Base-by-base conservation (phyloP, 2,329 filamentous ascomycete species). In the Orbilia ellipsospora region DNA sequence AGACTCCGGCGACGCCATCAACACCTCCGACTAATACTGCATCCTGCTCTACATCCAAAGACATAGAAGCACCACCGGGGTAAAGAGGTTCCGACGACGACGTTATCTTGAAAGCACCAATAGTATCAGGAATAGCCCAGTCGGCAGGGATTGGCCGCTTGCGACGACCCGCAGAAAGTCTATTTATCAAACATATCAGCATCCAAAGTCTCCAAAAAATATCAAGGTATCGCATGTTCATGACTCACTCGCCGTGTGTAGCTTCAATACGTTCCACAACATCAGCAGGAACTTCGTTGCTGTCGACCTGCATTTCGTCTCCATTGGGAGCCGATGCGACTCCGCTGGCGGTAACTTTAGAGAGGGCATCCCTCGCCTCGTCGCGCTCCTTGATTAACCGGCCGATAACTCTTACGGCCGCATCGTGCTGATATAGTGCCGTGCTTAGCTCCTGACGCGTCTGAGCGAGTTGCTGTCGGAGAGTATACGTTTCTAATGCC, bases 361-460 rank as follows among this genome's bases (percentile, higher is more conserved):
- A 93, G 61, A 99, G 85, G 13, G 95, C 92, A 83, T 95, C 91
- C 78, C 94, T 88, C 54, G 95, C 94, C 82, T 98, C 94, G 80
- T 99, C 94, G 77, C 95, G 86, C 85, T 99, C 95, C 81, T 88
- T 90, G n/a, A 92, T 91, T 82, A 99, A 82, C 56, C 94, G 89
- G 78, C 93, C 93, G 83, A 99, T 97, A 57, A 99, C 95, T 77
- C 95, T 88, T 59, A 96, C 90, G n/a, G 95, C 95, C 1, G 95
- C 94, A 85, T 99, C 95, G 80, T 98, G 92, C 84, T 98, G 94
- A 83, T 99, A 99, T 23, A 99, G 86, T 0, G 95, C 92, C 0
- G 93, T 95, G 68, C 93, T 93, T 68, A 99, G 88, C 85, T 99
- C 95, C 84, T 97, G 94, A 78, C 94, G 87, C 50, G 94, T 96